Base-by-base conservation (phyloP, 2,329 filamentous ascomycete genomes). In the Fusarium stilboides region DNA sequence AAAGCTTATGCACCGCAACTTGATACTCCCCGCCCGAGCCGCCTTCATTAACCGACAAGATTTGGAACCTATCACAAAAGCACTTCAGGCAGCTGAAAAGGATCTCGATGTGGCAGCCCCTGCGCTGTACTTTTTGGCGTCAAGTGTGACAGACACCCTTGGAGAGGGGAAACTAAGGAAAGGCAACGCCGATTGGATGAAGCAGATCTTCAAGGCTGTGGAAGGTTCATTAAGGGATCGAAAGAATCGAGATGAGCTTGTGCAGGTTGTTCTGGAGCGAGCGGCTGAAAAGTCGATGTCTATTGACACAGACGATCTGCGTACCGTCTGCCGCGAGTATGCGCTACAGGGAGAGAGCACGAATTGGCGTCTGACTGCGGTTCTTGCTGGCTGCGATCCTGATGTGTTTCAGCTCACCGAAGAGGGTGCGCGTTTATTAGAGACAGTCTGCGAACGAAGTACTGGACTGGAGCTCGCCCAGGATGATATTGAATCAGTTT, bases 21-120 rank as follows among this genome's bases (percentile, higher is more conserved):
- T 89, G 57, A 81, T 88, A 45, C 79, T 86, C 3, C 86, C 87
- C 1, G 83, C 84, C 1, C 82, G 84, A 58, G 80, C 83, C 2
- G 76, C 78, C 2, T 89, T 85, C 58, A 65, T 85, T 17, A 82
- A 80, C 57, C 79, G 78, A 22, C 78, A 79, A 39, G 80, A 80
- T 26, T 75, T 84, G 40, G 80, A 82, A 24, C 71, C 81, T 7
- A 72, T 87, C 20, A 75, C 79, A 14, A 75, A 76, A 24, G 81
- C 84, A 2, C 77, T 87, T 3, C 76, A 80, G 4, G 76, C 82
- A 22, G 78, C 82, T 4, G 72, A 76, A 4, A 73, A 70, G 10
- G 77, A 78, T 2, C 68, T 81, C 8, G 71, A 80, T 1, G 65
- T 79, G 8, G 81, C 81, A 3, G 81, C 78, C 3, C 81, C 83